Percentiles rank a stretch among this genome's conserved stretches.
These are phyloP conservation scores for Heliocybe sulcata DNA, from an alignment of 1,284 basidiomycete species.

Conservation along the genomic window DNA sequence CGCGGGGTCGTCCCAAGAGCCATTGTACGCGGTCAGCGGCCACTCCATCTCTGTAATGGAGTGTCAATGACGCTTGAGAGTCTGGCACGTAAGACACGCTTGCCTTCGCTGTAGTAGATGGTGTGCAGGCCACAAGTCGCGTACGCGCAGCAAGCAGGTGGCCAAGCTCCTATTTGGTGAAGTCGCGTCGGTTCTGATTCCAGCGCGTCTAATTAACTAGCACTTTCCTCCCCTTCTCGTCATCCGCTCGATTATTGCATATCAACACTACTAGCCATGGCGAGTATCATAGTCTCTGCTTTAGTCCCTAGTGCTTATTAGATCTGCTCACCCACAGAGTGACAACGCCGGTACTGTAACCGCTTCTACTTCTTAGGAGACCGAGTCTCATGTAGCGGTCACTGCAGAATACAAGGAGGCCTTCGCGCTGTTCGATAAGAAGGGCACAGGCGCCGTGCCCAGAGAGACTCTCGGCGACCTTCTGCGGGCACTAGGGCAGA, in stretches of 20 bases:
- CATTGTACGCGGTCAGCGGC: background rate
- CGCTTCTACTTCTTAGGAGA: constrained; percentile 5
- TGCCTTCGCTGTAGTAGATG: too few relatives aligned
- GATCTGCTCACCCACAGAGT: constrained; percentile 29
- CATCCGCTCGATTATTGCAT: too few relatives aligned
- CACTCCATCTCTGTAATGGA: background rate
- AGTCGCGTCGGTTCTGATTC: too few relatives aligned
- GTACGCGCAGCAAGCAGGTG: too few relatives aligned
- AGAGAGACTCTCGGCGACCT: constrained; percentile 92
- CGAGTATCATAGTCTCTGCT: too few relatives aligned
- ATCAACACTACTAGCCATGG: too few relatives aligned
- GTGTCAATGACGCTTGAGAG: background rate
- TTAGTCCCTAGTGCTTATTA: too few relatives aligned
- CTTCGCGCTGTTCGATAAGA: constrained; percentile 97
- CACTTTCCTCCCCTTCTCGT: too few relatives aligned
- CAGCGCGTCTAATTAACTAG: too few relatives aligned
- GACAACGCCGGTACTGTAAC: constrained; percentile 50
- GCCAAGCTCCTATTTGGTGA: too few relatives aligned
- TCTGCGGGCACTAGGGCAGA: constrained; percentile 91
- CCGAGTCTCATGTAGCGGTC: constrained; percentile 2
- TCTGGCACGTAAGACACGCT: too few relatives aligned
- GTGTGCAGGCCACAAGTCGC: too few relatives aligned
- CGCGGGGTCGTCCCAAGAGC: constrained; percentile 10
- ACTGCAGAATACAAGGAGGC: constrained; percentile 88
- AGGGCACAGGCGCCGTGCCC: constrained; percentile 85